These are phyloP conservation scores for Juglanconis oblonga DNA, from an alignment of 2,329 filamentous ascomycete species.

Conservation along the genomic window DNA sequence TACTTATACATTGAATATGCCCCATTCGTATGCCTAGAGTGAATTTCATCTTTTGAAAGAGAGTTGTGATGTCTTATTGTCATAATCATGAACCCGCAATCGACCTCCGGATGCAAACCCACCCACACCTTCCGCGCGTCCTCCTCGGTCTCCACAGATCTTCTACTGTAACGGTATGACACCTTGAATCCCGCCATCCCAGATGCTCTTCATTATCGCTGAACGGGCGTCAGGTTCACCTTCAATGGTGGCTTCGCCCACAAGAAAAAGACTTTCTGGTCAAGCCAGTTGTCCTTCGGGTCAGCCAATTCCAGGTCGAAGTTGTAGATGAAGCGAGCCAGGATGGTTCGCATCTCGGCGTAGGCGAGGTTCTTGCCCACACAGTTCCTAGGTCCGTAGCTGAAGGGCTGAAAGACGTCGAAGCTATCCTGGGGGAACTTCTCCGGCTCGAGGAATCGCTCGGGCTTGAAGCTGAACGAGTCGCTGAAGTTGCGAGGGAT, in stretches of 20 bases:
- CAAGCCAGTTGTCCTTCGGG: conserved; percentile 36
- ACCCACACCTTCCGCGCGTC: no score
- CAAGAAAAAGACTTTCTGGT: conserved; percentile 36
- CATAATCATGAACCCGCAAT: no score
- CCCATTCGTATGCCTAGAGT: no score
- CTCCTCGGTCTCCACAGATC: no score
- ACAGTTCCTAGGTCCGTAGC: conserved; percentile 46
- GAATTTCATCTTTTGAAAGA: no score
- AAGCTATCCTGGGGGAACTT: conserved; percentile 39
- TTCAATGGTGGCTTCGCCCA: conserved; percentile 39
- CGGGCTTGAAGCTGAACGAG: conserved; percentile 43
- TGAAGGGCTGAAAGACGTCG: conserved; percentile 45
- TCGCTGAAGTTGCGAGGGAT: conserved; percentile 42
- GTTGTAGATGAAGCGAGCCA: conserved; percentile 45
- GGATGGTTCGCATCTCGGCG: conserved; percentile 47
- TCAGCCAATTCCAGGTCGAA: conserved; percentile 44
- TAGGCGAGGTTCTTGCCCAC: conserved; percentile 49
- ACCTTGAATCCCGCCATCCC: no score
- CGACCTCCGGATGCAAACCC: no score
- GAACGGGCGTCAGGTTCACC: conserved; percentile 33
- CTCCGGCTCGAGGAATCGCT: conserved; percentile 42
- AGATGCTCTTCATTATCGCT: neutral
- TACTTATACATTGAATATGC: no score
- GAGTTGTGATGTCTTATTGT: no score
- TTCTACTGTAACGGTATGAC: no score